Evolutionary conservation across 139 green algal genomes (phyloP).

Genomic region (Auxenochlorella pyrenoidosa): DNA sequence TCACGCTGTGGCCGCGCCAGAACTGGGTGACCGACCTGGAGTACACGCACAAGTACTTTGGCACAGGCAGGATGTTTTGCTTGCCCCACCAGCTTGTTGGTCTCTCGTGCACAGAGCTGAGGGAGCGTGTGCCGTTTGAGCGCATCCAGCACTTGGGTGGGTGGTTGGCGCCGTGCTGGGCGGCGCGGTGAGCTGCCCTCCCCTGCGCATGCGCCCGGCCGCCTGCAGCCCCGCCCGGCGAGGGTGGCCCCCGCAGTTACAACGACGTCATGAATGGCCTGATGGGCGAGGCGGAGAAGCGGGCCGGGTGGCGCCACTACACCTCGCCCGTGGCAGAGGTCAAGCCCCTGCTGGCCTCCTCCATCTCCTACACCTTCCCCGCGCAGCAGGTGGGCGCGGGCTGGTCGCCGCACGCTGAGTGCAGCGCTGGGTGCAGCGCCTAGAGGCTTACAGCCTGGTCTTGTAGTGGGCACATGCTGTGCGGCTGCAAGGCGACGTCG

Average conservation of each 20-base stretch:
- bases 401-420: background rate
- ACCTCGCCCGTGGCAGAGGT: background rate
- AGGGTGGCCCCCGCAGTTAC: background rate
- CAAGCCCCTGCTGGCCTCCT: conserved; percentile 7
- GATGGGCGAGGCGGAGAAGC: background rate
- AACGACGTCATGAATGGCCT: background rate
- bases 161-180: too few species aligned
- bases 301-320: conserved; percentile 6
- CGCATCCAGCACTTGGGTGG: too few species aligned
- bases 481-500: too few species aligned
- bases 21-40: background rate
- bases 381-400: background rate
- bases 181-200: too few species aligned
- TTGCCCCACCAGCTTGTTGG: too few species aligned
- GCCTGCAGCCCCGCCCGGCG: background rate
- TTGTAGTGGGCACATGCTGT: too few species aligned
- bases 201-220: background rate
- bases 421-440: too few species aligned
- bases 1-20: conserved; percentile 14
- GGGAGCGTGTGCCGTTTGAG: too few species aligned
- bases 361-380: conserved; percentile 11
- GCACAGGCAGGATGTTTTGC: background rate
- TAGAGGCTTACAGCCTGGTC: too few species aligned
- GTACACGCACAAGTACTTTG: conserved; percentile 16
- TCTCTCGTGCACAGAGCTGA: too few species aligned